Conservation (phyloP, 352 stramenopile species). For the Globisporangium acanthophoron region DNA sequence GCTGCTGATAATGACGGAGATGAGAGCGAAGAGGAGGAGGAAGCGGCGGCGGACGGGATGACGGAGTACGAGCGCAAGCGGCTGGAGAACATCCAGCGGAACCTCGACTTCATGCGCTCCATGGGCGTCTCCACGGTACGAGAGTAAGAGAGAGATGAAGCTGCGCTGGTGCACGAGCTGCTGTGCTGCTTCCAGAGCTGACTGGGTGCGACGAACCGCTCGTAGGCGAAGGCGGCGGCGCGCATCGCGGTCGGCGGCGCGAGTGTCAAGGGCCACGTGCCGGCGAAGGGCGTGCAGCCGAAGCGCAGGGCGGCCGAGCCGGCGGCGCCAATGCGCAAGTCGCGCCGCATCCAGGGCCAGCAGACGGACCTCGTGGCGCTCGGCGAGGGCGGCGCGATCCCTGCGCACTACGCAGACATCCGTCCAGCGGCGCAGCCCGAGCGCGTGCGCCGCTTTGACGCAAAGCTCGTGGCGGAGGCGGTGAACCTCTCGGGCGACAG, state of each 20-base stretch:
- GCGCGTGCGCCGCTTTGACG: slow-evolving; percentile 14
- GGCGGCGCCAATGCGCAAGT: slow-evolving; percentile 44
- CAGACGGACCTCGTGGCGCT: slow-evolving; percentile 35
- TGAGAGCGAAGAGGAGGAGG: background rate
- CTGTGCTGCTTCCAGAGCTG: too few species aligned
- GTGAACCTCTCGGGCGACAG: slow-evolving; percentile 27
- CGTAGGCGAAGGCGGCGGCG: slow-evolving; percentile 55
- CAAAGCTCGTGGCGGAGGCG: slow-evolving; percentile 21
- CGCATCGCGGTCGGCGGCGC: slow-evolving; percentile 31
- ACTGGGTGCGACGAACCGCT: background rate
- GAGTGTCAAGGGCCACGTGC: slow-evolving; percentile 1
- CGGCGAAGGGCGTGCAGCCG: slow-evolving; percentile 3
- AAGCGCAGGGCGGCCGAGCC: slow-evolving; percentile 23
- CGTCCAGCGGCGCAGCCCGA: background rate
- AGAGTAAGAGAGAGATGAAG: background rate
- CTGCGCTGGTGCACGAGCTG: too few species aligned
- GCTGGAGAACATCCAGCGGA: slow-evolving; percentile 79
- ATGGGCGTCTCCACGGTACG: slow-evolving; percentile 72
- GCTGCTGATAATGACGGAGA: background rate
- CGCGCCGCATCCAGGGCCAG: slow-evolving; percentile 55
- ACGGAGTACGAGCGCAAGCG: slow-evolving; percentile 80
- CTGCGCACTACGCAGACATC: background rate
- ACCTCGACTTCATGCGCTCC: slow-evolving; percentile 77
- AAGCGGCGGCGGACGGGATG: slow-evolving; percentile 18
- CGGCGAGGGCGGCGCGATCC: slow-evolving; percentile 3